These are phyloP conservation scores for Gossypium turneri DNA, from an alignment of 345 rosid species.

Conservation along the genomic window DNA sequence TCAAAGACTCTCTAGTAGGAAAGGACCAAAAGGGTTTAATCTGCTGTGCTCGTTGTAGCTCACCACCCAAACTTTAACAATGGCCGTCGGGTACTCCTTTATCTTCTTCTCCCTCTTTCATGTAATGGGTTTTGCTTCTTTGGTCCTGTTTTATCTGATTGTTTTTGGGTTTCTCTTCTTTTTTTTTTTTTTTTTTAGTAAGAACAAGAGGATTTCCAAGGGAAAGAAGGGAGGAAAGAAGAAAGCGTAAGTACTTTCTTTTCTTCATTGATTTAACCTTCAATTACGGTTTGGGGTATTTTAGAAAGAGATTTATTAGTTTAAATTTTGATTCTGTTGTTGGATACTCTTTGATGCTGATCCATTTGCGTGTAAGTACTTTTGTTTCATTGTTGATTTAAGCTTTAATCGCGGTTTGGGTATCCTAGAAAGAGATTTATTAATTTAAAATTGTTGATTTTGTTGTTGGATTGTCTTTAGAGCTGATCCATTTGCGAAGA, in stretches of 20 bases:
- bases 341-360: conserved; percentile 41
- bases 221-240: conserved; percentile 88
- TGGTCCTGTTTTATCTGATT: neutral
- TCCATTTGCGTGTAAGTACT: conserved; percentile 46
- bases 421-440: too few species aligned
- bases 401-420: too few species aligned
- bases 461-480: too few species aligned
- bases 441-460: too few species aligned
- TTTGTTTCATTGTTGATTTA: too few species aligned
- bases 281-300: neutral
- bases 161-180: neutral
- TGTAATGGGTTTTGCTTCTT: neutral
- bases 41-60: too few species aligned
- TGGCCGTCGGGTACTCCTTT: conserved; percentile 13
- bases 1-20: too few species aligned
- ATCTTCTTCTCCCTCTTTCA: neutral
- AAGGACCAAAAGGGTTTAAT: too few species aligned
- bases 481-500: conserved; percentile 32
- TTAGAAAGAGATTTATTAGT: neutral
- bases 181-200: conserved; percentile 34
- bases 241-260: conserved; percentile 63
- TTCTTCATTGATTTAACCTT: neutral
- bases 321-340: neutral
- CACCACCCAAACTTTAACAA: neutral
- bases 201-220: conserved; percentile 34